Evolutionary conservation across 73 alveolate genomes (phyloP), one percentile per base, ranked within the genome.

Genomic region (Tetrahymena thermophila): DNA sequence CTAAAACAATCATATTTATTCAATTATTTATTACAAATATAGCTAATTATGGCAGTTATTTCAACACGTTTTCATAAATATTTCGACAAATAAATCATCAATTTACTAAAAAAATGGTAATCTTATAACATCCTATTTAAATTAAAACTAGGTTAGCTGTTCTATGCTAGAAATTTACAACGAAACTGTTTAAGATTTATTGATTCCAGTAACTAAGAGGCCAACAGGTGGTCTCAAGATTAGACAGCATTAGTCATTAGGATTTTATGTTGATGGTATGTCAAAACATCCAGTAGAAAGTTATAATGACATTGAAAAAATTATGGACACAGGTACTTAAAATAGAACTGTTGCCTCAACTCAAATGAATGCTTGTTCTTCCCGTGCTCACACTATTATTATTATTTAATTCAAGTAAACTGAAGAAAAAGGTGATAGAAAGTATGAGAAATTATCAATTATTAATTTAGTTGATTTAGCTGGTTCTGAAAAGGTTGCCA

Each of bases 391-490:
- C 95, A 99, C 99, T 1, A 99, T 99, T 38, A 97, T 98, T 85
- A 98, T 99, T 40, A 97, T 99, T 25, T 99, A 99, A 95, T 99
- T 99, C 96, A 98, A 98, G 97, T 99, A 99, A 96, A 96, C 98
- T 85, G 96, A 97, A 38, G 96, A 94, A 93, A 96, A 94, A 0
- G 98, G 96, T 35, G 98, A 96, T 21, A 95, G 98, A 94, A 99
- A 98, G 85, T 96, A 98, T 43, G 99, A 97, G 97, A 98, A 98
- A 96, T 96, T 98, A 85, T 98, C 99, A 35, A 97, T 98, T 94
- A 98, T 99, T 94, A 98, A 99, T 95, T 94, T 99, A 97, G 99
- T 99, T 8, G 99, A 99, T 98, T 96, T 99, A 94, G 99, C 99
- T n/a, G 99, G 99, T 55, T 97, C 99, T 14, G 99, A 99, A 95